These are phyloP conservation scores for Malassezia pachydermatis DNA, from an alignment of 1,284 basidiomycete species.

Conservation along the genomic window DNA sequence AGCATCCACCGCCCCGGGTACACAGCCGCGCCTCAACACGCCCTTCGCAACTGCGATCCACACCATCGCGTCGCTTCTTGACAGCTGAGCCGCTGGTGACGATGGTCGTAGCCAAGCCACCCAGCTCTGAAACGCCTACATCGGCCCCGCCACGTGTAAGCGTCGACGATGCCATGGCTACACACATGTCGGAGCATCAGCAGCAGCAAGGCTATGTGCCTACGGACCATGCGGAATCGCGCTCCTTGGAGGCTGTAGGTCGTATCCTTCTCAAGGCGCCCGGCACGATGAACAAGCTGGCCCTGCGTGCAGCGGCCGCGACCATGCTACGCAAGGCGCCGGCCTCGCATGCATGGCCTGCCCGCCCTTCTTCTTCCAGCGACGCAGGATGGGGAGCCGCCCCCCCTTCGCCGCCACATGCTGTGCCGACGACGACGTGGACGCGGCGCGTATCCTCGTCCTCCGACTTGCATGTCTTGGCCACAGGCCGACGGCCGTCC, in stretches of 20 bases:
- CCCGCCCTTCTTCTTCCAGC: conserved; percentile 10
- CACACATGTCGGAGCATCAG: conserved; percentile 21
- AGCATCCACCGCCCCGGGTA: too few relatives aligned
- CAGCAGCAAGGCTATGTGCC: conserved; percentile 14
- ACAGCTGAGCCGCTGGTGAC: background rate
- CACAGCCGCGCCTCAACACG: background rate
- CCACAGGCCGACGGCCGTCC: too few relatives aligned
- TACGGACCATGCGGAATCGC: background rate
- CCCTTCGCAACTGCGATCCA: background rate
- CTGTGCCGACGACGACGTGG: background rate
- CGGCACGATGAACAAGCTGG: too few relatives aligned
- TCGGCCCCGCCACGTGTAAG: too few relatives aligned
- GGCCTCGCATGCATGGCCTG: too few relatives aligned
- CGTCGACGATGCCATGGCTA: background rate
- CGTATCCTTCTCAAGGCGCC: background rate
- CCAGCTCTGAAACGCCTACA: too few relatives aligned
- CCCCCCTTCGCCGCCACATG: background rate
- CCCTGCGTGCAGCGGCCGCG: too few relatives aligned
- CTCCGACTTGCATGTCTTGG: too few relatives aligned
- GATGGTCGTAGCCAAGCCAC: conserved; percentile 9
- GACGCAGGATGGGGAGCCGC: background rate
- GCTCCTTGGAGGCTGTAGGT: too few relatives aligned
- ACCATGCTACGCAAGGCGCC: too few relatives aligned
- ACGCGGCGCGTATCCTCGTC: too few relatives aligned
- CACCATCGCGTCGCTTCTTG: background rate